Evolutionary conservation across 441 rosid species (phyloP).

Genomic region (Biscutella laevigata): DNA sequence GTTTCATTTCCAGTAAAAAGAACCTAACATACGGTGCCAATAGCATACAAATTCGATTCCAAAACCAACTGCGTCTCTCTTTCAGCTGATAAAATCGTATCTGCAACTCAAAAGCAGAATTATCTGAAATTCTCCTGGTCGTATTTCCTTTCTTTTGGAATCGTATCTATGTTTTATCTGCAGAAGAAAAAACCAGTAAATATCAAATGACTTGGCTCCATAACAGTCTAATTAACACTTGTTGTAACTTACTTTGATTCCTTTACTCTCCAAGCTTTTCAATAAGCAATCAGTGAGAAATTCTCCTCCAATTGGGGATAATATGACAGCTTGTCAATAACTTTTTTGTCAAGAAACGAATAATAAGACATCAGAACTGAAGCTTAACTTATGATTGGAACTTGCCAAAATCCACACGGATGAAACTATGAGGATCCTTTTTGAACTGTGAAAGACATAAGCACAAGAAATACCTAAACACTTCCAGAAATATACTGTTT

Average conservation of each 20-base stretch:
- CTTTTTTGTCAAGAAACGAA: not conserved
- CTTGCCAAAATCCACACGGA: not conserved
- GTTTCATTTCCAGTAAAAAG: not conserved
- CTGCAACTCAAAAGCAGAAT: not conserved
- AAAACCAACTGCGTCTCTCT: not conserved
- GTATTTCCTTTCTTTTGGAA: slow-evolving; percentile 82
- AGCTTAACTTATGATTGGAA: not conserved
- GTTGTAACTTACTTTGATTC: slow-evolving; percentile 51
- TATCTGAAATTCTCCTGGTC: slow-evolving; percentile 87
- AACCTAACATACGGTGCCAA: not conserved
- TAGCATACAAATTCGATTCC: not conserved
- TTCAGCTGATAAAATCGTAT: not conserved
- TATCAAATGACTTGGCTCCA: not conserved
- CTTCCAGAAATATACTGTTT: not conserved
- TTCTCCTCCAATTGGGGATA: slow-evolving; percentile 94
- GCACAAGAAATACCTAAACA: not conserved
- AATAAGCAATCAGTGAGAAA: slow-evolving; percentile 82
- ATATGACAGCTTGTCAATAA: slow-evolving; percentile 49
- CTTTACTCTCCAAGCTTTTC: slow-evolving; percentile 97
- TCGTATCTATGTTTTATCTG: slow-evolving; percentile 93
- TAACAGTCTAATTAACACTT: not conserved
- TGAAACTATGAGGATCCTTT: not conserved
- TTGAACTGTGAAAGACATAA: not conserved
- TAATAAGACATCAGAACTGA: not conserved
- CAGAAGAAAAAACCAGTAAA: slow-evolving; percentile 15